Percentiles rank a stretch among this genome's conserved stretches.
phyloP scores from a whole-genome alignment of 768 basidiomycete species.

The Cyathus striatus region DNA sequence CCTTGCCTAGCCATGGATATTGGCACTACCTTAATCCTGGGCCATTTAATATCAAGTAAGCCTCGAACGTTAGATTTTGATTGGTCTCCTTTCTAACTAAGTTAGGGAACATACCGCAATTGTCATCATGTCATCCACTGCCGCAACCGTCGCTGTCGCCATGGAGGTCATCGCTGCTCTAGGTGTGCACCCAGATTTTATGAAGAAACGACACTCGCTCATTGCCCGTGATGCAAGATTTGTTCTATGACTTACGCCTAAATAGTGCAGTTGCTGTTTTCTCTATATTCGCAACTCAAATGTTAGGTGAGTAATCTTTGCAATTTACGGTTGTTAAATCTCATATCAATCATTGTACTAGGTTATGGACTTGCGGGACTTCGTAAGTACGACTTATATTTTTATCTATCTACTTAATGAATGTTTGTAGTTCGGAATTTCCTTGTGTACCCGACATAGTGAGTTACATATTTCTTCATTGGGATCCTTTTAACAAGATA shows the following conservation, averaged over 20 bases:
- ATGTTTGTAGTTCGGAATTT: constrained; percentile 34
- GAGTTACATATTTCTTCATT: constrained; percentile 8
- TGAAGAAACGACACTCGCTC: not conserved
- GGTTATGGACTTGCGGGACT: constrained; percentile 16
- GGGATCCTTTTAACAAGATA: not conserved
- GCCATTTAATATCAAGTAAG: constrained; percentile 52
- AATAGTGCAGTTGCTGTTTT: constrained; percentile 49
- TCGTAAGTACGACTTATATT: constrained; percentile 6
- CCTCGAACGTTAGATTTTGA: not conserved
- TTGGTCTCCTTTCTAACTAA: not conserved
- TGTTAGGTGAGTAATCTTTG: constrained; percentile 27
- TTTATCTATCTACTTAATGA: not conserved
- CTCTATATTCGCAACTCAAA: constrained; percentile 47
- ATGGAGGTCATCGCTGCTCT: constrained; percentile 53
- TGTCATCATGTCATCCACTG: constrained; percentile 52
- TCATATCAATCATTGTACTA: not conserved
- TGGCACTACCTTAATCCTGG: constrained; percentile 51
- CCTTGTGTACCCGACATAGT: constrained; percentile 51
- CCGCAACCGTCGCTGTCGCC: constrained; percentile 42
- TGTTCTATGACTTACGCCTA: constrained; percentile 46
- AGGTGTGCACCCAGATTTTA: constrained; percentile 15
- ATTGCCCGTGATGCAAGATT: constrained; percentile 22
- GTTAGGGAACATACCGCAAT: constrained; percentile 45
- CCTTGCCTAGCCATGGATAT: constrained; percentile 35
- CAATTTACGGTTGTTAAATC: not conserved